Base-by-base conservation (phyloP, 768 basidiomycete genomes). In the Kwoniella sp. region DNA sequence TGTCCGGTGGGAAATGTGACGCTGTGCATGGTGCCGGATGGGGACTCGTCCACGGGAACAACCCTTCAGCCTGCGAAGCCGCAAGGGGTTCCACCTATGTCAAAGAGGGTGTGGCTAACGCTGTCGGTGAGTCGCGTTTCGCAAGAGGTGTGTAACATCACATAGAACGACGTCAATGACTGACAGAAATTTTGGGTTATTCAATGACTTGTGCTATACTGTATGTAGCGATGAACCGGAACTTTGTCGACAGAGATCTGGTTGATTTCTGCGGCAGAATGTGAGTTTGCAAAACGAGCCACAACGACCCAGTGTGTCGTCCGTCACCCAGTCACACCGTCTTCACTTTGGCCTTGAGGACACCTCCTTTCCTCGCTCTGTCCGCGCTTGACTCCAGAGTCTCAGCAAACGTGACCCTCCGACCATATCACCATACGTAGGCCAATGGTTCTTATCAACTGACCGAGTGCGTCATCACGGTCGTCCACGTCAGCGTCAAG, bases 261-360 rank as follows among this genome's bases (percentile, higher is more conserved):
- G 23, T 28, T 13, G 38, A 62, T 34, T 67, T 61, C 61, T 67
- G 66, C 29, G 66, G 66, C 17, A 57, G 60, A 58, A 54, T 63
- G 66, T 67, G 28, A 67, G 66, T 62, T 1, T n/a, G 34, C 5
- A 37, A 13, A 37, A 37, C 5, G 13, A 37, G 7, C 34, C 34
- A 20, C 25, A 45, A 12, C 41, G 23, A 13, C 50, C 23, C 29
- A 15, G 23, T 52, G n/a, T n/a, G n/a, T n/a, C n/a, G 17, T 29
- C 20, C 31, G 3, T 3, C 9, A n/a, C n/a, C n/a, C n/a, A n/a
- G n/a, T n/a, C n/a, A n/a, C n/a, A n/a, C n/a, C n/a, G n/a, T n/a
- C n/a, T n/a, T n/a, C n/a, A n/a, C n/a, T n/a, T n/a, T n/a, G n/a
- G n/a, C n/a, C n/a, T n/a, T n/a, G n/a, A n/a, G n/a, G n/a, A n/a